These are phyloP conservation scores for Ajuga chamaepitys DNA, from an alignment of 257 asterid genomes.

Conservation along the genomic window DNA sequence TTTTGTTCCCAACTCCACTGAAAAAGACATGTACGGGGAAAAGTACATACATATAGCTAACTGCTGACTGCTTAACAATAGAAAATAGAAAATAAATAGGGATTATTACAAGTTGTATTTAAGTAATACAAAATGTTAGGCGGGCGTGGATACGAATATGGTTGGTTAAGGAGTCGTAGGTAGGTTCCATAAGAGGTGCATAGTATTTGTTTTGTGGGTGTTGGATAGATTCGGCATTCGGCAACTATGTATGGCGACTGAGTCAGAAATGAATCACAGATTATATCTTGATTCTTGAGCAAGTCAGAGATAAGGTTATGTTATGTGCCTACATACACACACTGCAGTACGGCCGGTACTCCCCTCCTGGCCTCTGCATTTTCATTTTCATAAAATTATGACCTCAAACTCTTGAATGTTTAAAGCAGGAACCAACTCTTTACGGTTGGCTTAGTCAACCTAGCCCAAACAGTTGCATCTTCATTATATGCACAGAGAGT, in stretches of 20 bases:
- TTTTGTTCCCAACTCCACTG: too few relatives aligned
- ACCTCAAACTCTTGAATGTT: too few relatives aligned
- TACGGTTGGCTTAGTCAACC: neutral
- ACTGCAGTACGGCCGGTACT: conserved; percentile 45
- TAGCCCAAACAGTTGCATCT: neutral
- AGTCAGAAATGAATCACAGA: conserved; percentile 19
- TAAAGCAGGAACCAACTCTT: conserved; percentile 11
- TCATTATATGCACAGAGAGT: conserved; percentile 3
- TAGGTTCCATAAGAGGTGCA: too few relatives aligned
- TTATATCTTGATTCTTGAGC: conserved; percentile 8
- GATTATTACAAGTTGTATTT: too few relatives aligned
- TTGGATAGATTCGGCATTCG: conserved; percentile 11
- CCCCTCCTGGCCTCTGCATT: conserved; percentile 22
- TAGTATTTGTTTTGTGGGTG: neutral
- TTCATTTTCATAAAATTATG: too few relatives aligned
- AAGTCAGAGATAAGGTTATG: conserved; percentile 28
- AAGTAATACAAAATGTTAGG: too few relatives aligned
- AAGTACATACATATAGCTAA: too few relatives aligned
- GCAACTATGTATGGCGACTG: conserved; percentile 24
- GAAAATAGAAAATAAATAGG: too few relatives aligned
- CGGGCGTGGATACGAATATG: too few relatives aligned
- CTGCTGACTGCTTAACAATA: too few relatives aligned
- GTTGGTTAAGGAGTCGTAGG: too few relatives aligned
- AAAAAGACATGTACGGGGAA: too few relatives aligned
- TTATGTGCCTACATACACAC: conserved; percentile 31